Evolutionary conservation across 352 stramenopile genomes (phyloP).

Genomic region (Phytophthora idaei): DNA sequence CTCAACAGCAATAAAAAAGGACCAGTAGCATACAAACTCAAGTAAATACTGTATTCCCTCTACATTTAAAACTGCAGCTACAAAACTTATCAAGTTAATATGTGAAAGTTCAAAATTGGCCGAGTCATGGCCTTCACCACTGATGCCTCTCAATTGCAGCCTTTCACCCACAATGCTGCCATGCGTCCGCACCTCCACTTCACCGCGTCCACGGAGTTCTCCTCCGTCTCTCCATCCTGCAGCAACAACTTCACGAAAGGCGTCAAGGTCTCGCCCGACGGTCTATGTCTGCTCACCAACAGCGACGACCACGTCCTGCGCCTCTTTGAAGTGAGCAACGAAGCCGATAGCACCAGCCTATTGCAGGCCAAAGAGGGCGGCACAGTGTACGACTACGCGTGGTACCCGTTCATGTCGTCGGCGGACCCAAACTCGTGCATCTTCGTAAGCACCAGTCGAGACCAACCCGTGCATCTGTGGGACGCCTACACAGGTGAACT

Average conservation of each 20-base stretch:
- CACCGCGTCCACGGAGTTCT: constrained; percentile 37
- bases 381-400: constrained; percentile 87
- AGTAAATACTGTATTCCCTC: too few relatives aligned
- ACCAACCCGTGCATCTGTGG: constrained; percentile 92
- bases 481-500: constrained; percentile 88
- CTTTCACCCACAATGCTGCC: constrained; percentile 18
- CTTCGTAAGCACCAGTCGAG: constrained; percentile 86
- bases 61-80: too few relatives aligned
- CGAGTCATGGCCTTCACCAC: not conserved
- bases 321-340: constrained; percentile 68
- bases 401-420: constrained; percentile 90
- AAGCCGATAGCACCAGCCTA: constrained; percentile 25
- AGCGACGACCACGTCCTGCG: constrained; percentile 84
- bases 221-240: constrained; percentile 9
- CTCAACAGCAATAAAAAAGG: too few relatives aligned
- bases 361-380: constrained; percentile 78
- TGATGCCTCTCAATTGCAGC: constrained; percentile 2
- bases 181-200: constrained; percentile 34
- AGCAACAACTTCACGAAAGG: constrained; percentile 83
- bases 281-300: constrained; percentile 86
- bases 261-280: constrained; percentile 76
- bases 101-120: too few relatives aligned
- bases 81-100: too few relatives aligned
- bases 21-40: too few relatives aligned
- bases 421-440: constrained; percentile 75